phyloP scores from a whole-genome alignment of 1,284 basidiomycete species.

The Sparassis latifolia region DNA sequence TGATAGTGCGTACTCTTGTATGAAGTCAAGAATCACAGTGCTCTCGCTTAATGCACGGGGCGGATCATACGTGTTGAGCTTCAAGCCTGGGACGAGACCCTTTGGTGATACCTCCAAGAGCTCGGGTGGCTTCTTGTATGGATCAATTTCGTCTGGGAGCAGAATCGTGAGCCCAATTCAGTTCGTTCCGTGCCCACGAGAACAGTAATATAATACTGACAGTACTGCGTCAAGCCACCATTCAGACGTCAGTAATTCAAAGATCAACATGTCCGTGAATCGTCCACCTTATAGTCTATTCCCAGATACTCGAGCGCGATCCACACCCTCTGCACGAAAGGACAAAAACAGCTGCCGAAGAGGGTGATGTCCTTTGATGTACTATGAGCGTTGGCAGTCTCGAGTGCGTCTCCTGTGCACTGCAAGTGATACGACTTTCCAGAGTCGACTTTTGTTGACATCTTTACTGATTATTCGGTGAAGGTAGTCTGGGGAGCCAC shows the following conservation, averaged over 20 bases:
- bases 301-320: conserved; percentile 57
- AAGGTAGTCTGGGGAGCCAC: no score
- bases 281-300: conserved; percentile 50
- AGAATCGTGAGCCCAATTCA: not conserved
- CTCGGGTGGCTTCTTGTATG: conserved; percentile 74
- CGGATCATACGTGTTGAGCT: conserved; percentile 38
- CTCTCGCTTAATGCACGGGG: conserved; percentile 62
- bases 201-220: conserved; percentile 17
- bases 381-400: conserved; percentile 44
- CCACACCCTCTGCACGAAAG: conserved; percentile 73
- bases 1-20: conserved; percentile 54
- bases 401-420: conserved; percentile 54
- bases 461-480: conserved; percentile 4
- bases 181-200: not conserved
- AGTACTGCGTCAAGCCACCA: conserved; percentile 23
- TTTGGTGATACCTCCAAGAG: conserved; percentile 76
- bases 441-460: conserved; percentile 31
- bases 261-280: not conserved
- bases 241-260: not conserved
- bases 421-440: conserved; percentile 46
- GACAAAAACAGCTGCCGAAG: conserved; percentile 69
- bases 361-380: conserved; percentile 48
- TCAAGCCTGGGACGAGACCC: conserved; percentile 70
- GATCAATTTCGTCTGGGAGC: conserved; percentile 65
- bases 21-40: conserved; percentile 66